Base-by-base conservation (phyloP, 73 alveolate genomes). In the Blepharisma japonicum region DNA sequence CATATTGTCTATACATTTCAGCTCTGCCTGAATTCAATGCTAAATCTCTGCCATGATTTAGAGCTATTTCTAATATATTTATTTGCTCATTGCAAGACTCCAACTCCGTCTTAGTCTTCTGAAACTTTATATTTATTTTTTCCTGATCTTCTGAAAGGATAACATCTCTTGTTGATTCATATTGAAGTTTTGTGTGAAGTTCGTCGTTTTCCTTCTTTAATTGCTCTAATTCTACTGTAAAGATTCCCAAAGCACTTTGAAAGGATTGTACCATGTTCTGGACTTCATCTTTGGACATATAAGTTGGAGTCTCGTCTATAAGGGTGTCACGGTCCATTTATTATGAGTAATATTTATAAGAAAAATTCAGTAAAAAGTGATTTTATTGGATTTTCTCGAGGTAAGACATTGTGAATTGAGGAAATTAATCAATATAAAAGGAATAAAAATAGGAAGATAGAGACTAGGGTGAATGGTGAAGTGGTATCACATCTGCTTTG, bases 31-130 rank as follows among this genome's bases (percentile, higher is more conserved):
- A 0, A 25, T 5, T n/a, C 2, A 25, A 20, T 14, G 74, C 11
- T 61, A 25, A 14, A 9, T 14, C 11, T 25, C 23, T 61, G 2
- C 49, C 11, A 20, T 32, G 42, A 32, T 32, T 32, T 32, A 61
- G 47, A 20, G 47, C 74, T 61, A 48, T 39, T 25, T 61, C 74
- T 8, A 61, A 2, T 20, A 61, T 8, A 9, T 14, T 61, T 1
- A 61, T 61, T 61, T 61, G 14, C 3, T 61, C 74, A 14, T 61
- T 14, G 47, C 23, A 61, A 25, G 74, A n/a, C 14, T 61, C 74
- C 18, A 61, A 39, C n/a, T 8, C 23, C 47, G 74, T 61, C 50
- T 11, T 61, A 14, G 2, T 5, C 23, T 61, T 39, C 5, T 61
- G 74, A 20, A 1, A 61, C 47, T 14, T 14, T 1, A 61, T n/a